Conservation (phyloP, 2,329 filamentous ascomycete genomes). For the Epichloe baconii region DNA sequence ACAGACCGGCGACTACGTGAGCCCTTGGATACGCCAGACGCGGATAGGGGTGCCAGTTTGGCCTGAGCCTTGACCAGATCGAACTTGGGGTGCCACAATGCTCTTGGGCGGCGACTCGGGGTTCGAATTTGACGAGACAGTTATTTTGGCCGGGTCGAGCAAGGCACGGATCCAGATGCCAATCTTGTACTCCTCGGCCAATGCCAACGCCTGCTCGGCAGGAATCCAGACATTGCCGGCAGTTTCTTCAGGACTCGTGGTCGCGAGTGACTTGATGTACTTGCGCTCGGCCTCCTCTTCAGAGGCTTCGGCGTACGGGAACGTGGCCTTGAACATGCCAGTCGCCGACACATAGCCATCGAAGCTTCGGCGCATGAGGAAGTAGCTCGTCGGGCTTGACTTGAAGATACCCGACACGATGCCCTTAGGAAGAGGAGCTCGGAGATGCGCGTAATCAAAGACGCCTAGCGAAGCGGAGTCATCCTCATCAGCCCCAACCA, state of each 20-base stretch:
- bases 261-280: conserved; percentile 71
- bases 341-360: conserved; percentile 78
- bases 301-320: conserved; percentile 58
- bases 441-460: conserved; percentile 93
- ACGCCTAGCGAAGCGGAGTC: conserved; percentile 63
- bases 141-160: conserved; percentile 73
- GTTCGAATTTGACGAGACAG: conserved; percentile 40
- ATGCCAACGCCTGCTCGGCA: conserved; percentile 62
- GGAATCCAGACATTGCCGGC: conserved; percentile 96
- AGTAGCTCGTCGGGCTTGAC: conserved; percentile 81
- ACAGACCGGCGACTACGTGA: conserved; percentile 41
- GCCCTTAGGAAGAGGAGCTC: conserved; percentile 83
- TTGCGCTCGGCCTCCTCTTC: conserved; percentile 68
- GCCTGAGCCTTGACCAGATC: conserved; percentile 37
- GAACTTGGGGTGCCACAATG: conserved; percentile 72
- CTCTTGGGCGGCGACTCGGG: conserved; percentile 57
- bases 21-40: conserved; percentile 30
- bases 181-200: conserved; percentile 82
- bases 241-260: conserved; percentile 80
- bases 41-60: conserved; percentile 35
- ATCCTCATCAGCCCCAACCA: conserved; percentile 60
- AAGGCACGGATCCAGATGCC: conserved; percentile 82
- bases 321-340: conserved; percentile 86
- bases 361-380: conserved; percentile 82
- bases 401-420: conserved; percentile 89